A percentile compares a stretch with the other conserved stretches of the same genome.
Evolutionary conservation across 768 basidiomycete species (phyloP).

Genomic region (Pisolithus tinctorius): DNA sequence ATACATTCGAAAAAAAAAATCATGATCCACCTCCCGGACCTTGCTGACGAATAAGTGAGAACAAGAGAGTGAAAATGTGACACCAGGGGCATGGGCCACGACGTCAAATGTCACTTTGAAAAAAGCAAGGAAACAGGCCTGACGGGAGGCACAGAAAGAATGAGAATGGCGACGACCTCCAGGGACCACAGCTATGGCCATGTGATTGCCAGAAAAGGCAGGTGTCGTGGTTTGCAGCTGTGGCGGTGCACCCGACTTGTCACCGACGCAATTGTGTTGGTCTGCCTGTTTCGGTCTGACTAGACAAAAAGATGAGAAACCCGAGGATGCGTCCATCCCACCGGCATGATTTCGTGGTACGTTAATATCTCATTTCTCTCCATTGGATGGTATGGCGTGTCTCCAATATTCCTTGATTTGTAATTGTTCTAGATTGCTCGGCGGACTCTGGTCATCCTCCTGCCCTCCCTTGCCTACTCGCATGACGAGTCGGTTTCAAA

Average conservation of each 20-base stretch:
- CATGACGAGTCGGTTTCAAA: neutral
- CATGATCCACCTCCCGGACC: too few relatives aligned
- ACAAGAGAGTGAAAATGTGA: too few relatives aligned
- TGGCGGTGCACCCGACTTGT: slow-evolving; percentile 15
- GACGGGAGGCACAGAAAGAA: neutral
- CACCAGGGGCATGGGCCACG: too few relatives aligned
- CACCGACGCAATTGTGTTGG: slow-evolving; percentile 17
- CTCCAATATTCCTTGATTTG: neutral
- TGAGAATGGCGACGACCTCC: too few relatives aligned
- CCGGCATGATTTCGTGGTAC: neutral
- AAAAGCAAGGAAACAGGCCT: too few relatives aligned
- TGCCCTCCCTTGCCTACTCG: neutral
- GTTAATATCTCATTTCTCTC: neutral
- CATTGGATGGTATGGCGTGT: neutral
- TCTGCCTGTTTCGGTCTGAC: neutral
- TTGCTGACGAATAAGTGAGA: too few relatives aligned
- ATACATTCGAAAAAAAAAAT: too few relatives aligned
- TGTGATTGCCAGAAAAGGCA: slow-evolving; percentile 14
- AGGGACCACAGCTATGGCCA: neutral
- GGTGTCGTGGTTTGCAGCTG: slow-evolving; percentile 14
- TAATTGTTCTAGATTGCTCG: neutral
- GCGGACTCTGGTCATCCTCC: neutral
- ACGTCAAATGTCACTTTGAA: too few relatives aligned
- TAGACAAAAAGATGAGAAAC: slow-evolving; percentile 14
- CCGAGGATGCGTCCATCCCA: neutral